Conservation (phyloP, 179 eudicot genomes). For the Beta corolliflora region DNA sequence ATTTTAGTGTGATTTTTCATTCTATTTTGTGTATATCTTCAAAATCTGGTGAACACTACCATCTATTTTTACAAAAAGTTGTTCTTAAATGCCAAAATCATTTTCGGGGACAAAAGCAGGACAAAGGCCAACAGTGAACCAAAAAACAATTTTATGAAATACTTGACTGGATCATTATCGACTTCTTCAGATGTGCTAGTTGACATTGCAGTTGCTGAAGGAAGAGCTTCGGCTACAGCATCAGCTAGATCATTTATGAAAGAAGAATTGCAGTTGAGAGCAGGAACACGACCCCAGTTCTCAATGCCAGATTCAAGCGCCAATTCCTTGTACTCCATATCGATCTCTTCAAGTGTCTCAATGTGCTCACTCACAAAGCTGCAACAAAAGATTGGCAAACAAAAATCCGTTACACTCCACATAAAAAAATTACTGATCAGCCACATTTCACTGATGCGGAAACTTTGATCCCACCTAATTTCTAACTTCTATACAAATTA, state of each 20-base stretch:
- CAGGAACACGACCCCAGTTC: conserved; percentile 99
- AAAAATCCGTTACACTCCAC: background rate
- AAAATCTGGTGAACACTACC: background rate
- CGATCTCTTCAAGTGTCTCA: conserved; percentile 97
- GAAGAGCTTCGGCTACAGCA: conserved; percentile 92
- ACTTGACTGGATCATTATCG: conserved; percentile 50
- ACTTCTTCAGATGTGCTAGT: conserved; percentile 41
- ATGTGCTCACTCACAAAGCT: conserved; percentile 99
- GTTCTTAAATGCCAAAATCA: conserved; percentile 61
- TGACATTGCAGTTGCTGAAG: conserved; percentile 69
- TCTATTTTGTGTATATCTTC: background rate
- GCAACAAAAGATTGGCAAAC: conserved; percentile 14
- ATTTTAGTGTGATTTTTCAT: background rate
- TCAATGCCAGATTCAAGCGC: conserved; percentile 91
- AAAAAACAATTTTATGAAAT: conserved; percentile 63
- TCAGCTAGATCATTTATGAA: conserved; percentile 92
- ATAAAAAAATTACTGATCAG: background rate
- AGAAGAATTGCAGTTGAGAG: conserved; percentile 77
- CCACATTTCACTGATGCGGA: background rate
- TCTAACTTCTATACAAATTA: background rate
- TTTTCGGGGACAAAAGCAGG: conserved; percentile 75
- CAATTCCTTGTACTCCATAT: conserved; percentile 90
- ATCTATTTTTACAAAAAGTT: conserved; percentile 40
- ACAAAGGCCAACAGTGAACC: conserved; percentile 83
- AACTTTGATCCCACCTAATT: background rate